These are phyloP conservation scores for Phialocephala sp. DNA, from an alignment of 2,329 filamentous ascomycete species.

Conservation along the genomic window DNA sequence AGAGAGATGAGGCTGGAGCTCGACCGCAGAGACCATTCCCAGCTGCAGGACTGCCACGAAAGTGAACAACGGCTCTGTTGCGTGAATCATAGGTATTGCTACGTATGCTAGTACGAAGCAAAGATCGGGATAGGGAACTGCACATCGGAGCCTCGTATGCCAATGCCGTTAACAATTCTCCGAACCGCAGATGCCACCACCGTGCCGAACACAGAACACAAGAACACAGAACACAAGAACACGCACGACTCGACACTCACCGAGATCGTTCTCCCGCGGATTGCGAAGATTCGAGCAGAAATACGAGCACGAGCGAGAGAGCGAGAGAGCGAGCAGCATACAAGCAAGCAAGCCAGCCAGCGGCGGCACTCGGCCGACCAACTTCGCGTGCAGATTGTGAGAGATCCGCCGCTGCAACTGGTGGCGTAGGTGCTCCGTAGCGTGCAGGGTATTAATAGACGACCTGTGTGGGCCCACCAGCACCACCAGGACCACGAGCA, in stretches of 20 bases:
- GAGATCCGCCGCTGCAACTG: neutral
- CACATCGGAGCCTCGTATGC: neutral
- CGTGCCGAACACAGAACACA: neutral
- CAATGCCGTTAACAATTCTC: neutral
- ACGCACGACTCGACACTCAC: neutral
- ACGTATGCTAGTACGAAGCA: too few relatives aligned
- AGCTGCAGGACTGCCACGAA: too few relatives aligned
- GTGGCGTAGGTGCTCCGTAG: neutral
- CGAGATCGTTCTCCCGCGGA: neutral
- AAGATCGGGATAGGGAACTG: neutral
- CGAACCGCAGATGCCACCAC: neutral
- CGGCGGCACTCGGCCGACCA: neutral
- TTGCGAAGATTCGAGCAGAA: neutral
- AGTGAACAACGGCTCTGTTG: neutral
- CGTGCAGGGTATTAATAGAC: slow-evolving; percentile 3
- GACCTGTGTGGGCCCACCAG: too few relatives aligned
- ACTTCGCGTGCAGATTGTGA: slow-evolving; percentile 8
- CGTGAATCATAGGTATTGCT: too few relatives aligned
- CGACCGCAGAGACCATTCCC: too few relatives aligned
- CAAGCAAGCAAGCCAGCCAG: neutral
- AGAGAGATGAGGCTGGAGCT: neutral
- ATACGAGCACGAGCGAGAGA: neutral
- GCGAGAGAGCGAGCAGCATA: too few relatives aligned
- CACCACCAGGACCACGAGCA: too few relatives aligned
- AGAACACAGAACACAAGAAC: neutral